Evolutionary conservation across 1,284 basidiomycete species (phyloP).

Genomic region (Abortiporus biennis): DNA sequence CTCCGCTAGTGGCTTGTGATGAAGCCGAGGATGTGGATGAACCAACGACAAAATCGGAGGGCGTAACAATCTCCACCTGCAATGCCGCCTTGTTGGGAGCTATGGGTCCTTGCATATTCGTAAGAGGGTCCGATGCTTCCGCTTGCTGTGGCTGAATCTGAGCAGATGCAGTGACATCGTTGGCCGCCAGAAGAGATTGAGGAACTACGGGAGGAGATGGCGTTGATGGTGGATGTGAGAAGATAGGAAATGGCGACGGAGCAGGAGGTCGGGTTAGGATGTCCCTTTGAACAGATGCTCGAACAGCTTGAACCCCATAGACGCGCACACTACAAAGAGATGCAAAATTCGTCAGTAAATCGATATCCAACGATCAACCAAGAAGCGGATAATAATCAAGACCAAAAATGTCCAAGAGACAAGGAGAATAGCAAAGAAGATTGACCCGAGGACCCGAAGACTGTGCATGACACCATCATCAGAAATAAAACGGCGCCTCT

Average conservation of each 20-base stretch:
- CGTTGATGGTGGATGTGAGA: background rate
- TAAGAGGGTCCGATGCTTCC: background rate
- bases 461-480: background rate
- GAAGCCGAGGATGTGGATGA: background rate
- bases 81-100: background rate
- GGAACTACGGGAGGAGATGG: background rate
- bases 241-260: background rate
- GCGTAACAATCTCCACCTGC: conserved; percentile 12
- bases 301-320: background rate
- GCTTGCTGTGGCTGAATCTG: background rate
- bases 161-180: background rate
- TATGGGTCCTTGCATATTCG: background rate
- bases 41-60: conserved; percentile 4
- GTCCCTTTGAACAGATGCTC: background rate
- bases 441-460: background rate
- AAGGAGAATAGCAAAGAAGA: background rate
- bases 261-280: background rate
- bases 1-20: background rate
- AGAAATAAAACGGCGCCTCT: too few species aligned
- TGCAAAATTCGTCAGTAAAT: background rate
- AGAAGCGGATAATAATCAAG: background rate
- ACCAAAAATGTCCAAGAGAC: background rate
- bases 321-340: background rate
- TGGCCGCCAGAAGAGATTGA: background rate
- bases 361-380: background rate